Conservation (phyloP, 768 basidiomycete genomes). For the Trametopsis cervina region DNA sequence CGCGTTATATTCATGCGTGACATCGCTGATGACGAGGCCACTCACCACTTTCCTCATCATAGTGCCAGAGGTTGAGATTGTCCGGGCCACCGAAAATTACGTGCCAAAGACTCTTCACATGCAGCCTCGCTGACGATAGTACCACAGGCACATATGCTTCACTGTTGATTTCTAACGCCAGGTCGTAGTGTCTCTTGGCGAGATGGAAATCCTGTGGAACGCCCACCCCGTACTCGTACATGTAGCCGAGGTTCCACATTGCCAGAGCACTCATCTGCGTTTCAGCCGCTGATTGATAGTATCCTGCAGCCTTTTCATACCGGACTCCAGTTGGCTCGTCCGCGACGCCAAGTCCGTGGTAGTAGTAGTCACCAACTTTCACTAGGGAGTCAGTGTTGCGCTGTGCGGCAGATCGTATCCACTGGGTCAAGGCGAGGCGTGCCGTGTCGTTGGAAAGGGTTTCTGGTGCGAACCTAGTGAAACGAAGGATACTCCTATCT, state of each 20-base stretch:
- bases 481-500: slow-evolving; percentile 68
- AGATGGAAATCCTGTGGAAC: slow-evolving; percentile 95
- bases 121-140: slow-evolving; percentile 76
- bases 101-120: slow-evolving; percentile 80
- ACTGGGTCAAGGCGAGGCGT: slow-evolving; percentile 79
- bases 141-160: slow-evolving; percentile 88
- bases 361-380: slow-evolving; percentile 98
- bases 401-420: slow-evolving; percentile 91
- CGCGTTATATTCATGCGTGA: no score
- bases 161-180: slow-evolving; percentile 77
- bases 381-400: slow-evolving; percentile 95
- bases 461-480: slow-evolving; percentile 60
- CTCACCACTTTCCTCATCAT: slow-evolving; percentile 44
- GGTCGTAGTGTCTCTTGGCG: slow-evolving; percentile 93
- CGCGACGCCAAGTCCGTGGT: slow-evolving; percentile 76
- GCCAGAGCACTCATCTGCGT: slow-evolving; percentile 90
- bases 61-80: slow-evolving; percentile 60
- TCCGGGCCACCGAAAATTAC: slow-evolving; percentile 52
- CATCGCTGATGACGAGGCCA: no score
- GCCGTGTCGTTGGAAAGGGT: slow-evolving; percentile 82
- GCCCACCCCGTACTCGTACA: slow-evolving; percentile 96
- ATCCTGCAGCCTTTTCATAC: slow-evolving; percentile 87
- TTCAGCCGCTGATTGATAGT: slow-evolving; percentile 92
- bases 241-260: slow-evolving; percentile 98
- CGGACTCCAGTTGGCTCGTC: slow-evolving; percentile 57